phyloP scores from a whole-genome alignment of 371 early-diverging fungal genomes.

The Apophysomyces sp. region DNA sequence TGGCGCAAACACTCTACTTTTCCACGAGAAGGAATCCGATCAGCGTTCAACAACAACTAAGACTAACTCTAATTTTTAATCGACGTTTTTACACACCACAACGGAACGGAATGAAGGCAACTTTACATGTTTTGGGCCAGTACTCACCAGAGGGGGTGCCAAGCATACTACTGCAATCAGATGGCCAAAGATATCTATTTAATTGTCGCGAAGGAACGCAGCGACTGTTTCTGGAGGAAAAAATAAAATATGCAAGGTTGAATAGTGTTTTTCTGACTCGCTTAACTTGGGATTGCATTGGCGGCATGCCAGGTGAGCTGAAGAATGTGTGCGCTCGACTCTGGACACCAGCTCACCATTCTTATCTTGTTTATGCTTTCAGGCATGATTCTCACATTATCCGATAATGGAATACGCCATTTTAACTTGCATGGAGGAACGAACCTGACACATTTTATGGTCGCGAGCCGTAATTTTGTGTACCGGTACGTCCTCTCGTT shows the following conservation, averaged over 20 bases:
- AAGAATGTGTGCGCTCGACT: not conserved
- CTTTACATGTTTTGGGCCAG: slow-evolving; percentile 75
- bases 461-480: slow-evolving; percentile 80
- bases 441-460: slow-evolving; percentile 81
- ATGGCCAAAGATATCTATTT: slow-evolving; percentile 85
- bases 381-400: slow-evolving; percentile 89
- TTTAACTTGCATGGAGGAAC: slow-evolving; percentile 70
- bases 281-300: slow-evolving; percentile 78
- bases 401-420: slow-evolving; percentile 69
- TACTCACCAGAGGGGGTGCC: slow-evolving; percentile 71
- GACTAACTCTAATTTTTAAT: not conserved
- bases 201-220: slow-evolving; percentile 96
- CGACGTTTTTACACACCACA: slow-evolving; percentile 3
- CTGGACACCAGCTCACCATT: not conserved
- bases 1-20: not conserved
- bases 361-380: not conserved
- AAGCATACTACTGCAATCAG: slow-evolving; percentile 78
- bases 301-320: slow-evolving; percentile 85
- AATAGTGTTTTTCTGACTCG: slow-evolving; percentile 80
- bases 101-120: slow-evolving; percentile 70
- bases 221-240: slow-evolving; percentile 79
- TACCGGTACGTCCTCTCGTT: slow-evolving; percentile 42
- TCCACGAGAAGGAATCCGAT: not conserved
- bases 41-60: not conserved
- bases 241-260: slow-evolving; percentile 64